A percentile compares a stretch with the other conserved stretches of the same genome.
Conservation (phyloP, 768 basidiomycete genomes). For the Tricholoma flavovirens region DNA sequence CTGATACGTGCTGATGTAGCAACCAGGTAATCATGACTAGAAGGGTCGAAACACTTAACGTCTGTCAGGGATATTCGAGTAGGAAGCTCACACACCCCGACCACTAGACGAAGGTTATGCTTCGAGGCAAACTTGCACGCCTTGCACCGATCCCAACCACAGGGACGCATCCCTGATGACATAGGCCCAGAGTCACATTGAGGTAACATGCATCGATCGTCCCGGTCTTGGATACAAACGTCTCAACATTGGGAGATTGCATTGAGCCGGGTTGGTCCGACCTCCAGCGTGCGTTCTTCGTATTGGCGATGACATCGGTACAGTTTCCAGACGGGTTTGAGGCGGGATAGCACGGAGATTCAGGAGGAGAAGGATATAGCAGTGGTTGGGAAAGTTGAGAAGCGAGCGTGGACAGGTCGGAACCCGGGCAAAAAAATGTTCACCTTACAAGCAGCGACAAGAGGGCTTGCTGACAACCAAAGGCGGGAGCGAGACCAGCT, state of each 20-base stretch:
- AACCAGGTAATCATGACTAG: constrained; percentile 39
- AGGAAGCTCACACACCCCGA: constrained; percentile 17
- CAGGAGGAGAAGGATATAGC: constrained; percentile 34
- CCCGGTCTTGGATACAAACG: constrained; percentile 33
- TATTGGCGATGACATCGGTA: constrained; percentile 21
- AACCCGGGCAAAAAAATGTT: constrained; percentile 41
- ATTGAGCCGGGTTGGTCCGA: constrained; percentile 35
- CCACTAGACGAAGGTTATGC: constrained; percentile 31
- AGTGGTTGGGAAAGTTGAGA: constrained; percentile 38
- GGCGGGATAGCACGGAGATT: constrained; percentile 35
- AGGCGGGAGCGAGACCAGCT: background rate
- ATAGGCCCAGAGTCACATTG: constrained; percentile 36
- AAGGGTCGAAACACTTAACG: too few species aligned
- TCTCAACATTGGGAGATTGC: constrained; percentile 26
- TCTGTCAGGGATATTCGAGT: too few species aligned
- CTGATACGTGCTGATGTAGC: too few species aligned
- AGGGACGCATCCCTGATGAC: constrained; percentile 39
- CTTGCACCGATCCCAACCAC: constrained; percentile 26
- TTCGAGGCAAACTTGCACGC: constrained; percentile 35
- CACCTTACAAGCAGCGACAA: constrained; percentile 35
- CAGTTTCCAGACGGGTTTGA: constrained; percentile 34
- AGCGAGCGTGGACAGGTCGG: constrained; percentile 27
- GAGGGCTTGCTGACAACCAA: background rate
- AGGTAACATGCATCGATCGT: constrained; percentile 49
- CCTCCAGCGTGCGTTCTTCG: constrained; percentile 33